Evolutionary conservation across 2,329 filamentous ascomycete species (phyloP).

Genomic region (Nannizzia gypsea): DNA sequence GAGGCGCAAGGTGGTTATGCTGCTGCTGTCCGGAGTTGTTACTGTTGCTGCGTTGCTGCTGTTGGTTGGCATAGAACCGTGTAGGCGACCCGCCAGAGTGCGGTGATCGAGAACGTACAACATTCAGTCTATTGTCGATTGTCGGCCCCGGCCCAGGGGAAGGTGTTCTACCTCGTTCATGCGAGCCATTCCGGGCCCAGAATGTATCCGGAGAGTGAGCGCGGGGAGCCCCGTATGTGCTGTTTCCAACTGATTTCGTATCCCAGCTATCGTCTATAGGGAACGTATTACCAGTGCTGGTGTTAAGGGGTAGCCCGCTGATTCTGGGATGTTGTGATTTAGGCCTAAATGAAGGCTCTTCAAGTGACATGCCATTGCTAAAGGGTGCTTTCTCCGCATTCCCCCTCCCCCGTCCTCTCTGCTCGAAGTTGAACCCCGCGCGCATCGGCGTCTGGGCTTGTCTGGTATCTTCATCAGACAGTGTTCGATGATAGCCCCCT

Average conservation of each 20-base stretch:
- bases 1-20: conserved; percentile 28
- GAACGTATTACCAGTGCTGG: conserved; percentile 20
- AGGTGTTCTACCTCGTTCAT: not conserved
- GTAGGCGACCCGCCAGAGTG: conserved; percentile 28
- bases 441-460: conserved; percentile 26
- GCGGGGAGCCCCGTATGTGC: conserved; percentile 20
- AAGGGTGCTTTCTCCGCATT: conserved; percentile 15
- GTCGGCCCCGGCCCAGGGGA: conserved; percentile 1
- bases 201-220: conserved; percentile 23
- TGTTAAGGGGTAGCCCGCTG: conserved; percentile 48
- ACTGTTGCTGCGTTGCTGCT: not conserved
- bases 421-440: not conserved
- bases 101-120: conserved; percentile 17
- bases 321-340: conserved; percentile 64
- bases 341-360: conserved; percentile 45
- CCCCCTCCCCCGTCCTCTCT: conserved; percentile 9
- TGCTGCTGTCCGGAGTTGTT: not conserved
- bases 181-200: not conserved
- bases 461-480: conserved; percentile 48
- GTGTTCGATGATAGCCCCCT: conserved; percentile 68
- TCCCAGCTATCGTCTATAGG: conserved; percentile 13
- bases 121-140: conserved; percentile 15
- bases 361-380: conserved; percentile 23
- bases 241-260: not conserved
- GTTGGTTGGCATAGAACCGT: conserved; percentile 24